Evolutionary conservation across 352 stramenopile species (phyloP), one percentile per base, ranked within the genome.

Genomic region (Phytophthora palmivora): DNA sequence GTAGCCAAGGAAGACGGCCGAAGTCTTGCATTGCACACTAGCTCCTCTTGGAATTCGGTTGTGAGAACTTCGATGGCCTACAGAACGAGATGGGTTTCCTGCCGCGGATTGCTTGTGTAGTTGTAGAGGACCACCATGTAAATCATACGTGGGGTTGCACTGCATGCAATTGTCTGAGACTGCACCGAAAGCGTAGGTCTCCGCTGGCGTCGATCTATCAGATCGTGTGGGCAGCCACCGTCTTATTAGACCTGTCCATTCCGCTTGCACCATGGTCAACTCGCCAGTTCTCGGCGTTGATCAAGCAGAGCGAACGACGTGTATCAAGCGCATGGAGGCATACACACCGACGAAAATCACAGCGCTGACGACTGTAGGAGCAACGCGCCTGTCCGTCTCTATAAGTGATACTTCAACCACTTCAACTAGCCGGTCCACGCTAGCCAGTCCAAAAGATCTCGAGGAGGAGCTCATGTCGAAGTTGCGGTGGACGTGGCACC

Each of bases 371-470:
- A 61, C 56, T 50, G 21, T 33, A 41, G 30, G 9, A 56, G 34
- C 43, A 39, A 15, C n/a, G 39, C 54, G 67, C 62, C 67, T 72
- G 63, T 76, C 67, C 66, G 44, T 41, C 45, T 49, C 32, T 49
- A 49, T 59, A 57, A 38, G 39, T 58, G 50, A 64, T 58, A 63
- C 63, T 73, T 65, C 34, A 63, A 64, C 45, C n/a, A 22, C 58
- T 72, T 69, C 60, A 74, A 71, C 44, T 59, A 74, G 66, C 54
- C 67, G 67, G 67, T 76, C 63, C 67, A 63, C 21, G 39, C 28
- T 26, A 72, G 67, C 53, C 57, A 55, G 62, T 72, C 41, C 39
- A 21, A 59, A 70, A 70, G 53, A 69, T 70, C 56, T 34, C 41
- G 26, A 58, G 16, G 42, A 39, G 33, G 42, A 55, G 46, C 12